Percentiles rank a stretch among this genome's conserved stretches.
phyloP scores from a whole-genome alignment of 108 stramenopile genomes.

The Mayamaea pseudoterrestris region DNA sequence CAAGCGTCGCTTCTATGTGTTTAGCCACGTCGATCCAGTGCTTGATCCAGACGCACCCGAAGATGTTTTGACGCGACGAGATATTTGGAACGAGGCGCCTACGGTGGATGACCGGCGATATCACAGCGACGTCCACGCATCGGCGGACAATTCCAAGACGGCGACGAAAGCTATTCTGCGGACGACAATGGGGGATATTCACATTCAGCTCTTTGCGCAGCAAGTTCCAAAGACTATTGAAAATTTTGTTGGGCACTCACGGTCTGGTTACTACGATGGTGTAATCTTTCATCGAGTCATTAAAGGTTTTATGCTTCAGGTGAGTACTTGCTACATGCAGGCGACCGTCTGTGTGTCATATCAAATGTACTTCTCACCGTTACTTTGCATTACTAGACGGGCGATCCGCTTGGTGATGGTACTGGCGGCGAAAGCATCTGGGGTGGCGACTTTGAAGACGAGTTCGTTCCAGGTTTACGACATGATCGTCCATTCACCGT shows the following conservation, averaged over 20 bases:
- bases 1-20: constrained; percentile 88
- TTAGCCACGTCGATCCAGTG: constrained; percentile 80
- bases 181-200: constrained; percentile 95
- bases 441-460: constrained; percentile 99
- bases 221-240: constrained; percentile 90
- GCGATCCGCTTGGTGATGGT: constrained; percentile 98
- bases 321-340: too few species aligned
- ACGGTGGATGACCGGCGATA: constrained; percentile 62
- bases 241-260: constrained; percentile 88
- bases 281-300: constrained; percentile 97
- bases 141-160: constrained; percentile 16
- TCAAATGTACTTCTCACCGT: not conserved
- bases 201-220: constrained; percentile 72
- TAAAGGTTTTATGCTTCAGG: constrained; percentile 12
- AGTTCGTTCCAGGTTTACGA: constrained; percentile 67
- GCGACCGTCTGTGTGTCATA: not conserved
- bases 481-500: constrained; percentile 96
- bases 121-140: not conserved
- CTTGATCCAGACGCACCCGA: constrained; percentile 25
- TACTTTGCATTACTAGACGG: constrained; percentile 95
- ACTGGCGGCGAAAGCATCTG: constrained; percentile 99
- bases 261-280: constrained; percentile 92
- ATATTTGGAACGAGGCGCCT: constrained; percentile 92
- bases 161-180: constrained; percentile 72
- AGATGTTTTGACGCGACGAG: constrained; percentile 44